These are phyloP conservation scores for Plasmodium vinckei DNA, from an alignment of 169 alveolate genomes.

Conservation along the genomic window DNA sequence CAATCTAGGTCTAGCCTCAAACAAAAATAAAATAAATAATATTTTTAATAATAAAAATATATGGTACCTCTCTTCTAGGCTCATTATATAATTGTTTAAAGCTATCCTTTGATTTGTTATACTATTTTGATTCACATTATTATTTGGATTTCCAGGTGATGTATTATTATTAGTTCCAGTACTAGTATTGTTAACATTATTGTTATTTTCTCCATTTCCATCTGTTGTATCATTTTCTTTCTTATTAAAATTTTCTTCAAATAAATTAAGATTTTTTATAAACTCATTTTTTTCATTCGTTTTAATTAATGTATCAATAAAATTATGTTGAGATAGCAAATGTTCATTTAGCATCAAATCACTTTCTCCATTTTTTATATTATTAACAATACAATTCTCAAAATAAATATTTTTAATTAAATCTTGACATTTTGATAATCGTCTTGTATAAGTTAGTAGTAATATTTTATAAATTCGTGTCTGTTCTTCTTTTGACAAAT, in stretches of 20 bases:
- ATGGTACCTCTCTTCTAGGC: constrained; percentile 44
- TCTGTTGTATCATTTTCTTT: constrained; percentile 20
- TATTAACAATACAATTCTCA: constrained; percentile 33
- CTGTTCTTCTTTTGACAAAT: constrained; percentile 52
- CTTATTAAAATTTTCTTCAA: constrained; percentile 7
- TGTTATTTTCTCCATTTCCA: neutral
- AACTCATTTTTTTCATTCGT: constrained; percentile 61
- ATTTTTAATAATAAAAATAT: constrained; percentile 51
- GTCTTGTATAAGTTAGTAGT: constrained; percentile 49
- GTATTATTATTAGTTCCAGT: neutral
- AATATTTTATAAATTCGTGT: constrained; percentile 62
- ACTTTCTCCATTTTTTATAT: constrained; percentile 19
- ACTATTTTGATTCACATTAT: constrained; percentile 1
- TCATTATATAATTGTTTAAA: constrained; percentile 53
- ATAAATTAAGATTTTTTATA: constrained; percentile 31
- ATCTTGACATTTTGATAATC: constrained; percentile 54
- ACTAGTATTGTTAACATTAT: neutral
- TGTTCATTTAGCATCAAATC: constrained; percentile 55
- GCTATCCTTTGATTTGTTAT: constrained; percentile 23
- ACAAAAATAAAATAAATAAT: constrained; percentile 65
- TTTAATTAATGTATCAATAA: constrained; percentile 63
- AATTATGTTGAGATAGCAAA: constrained; percentile 61
- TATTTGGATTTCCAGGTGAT: neutral
- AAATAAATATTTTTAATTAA: constrained; percentile 63
- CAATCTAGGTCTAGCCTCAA: constrained; percentile 54